These are phyloP conservation scores for Ramichloridium luteum DNA, from an alignment of 2,329 filamentous ascomycete genomes.

Conservation along the genomic window DNA sequence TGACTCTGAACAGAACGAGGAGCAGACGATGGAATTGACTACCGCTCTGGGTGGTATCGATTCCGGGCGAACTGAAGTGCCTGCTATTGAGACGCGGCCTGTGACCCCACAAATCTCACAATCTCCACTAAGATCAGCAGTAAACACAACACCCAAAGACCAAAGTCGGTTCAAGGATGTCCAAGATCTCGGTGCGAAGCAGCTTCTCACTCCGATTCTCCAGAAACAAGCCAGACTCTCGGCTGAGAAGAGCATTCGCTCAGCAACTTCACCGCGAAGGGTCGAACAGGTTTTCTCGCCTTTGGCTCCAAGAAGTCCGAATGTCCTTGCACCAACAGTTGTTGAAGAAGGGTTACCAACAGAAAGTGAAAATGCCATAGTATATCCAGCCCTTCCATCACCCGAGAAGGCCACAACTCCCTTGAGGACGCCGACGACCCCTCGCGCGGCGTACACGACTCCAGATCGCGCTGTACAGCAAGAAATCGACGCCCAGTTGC, in stretches of 20 bases:
- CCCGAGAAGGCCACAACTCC: not conserved
- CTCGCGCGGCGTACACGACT: not conserved
- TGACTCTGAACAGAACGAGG: slow-evolving; percentile 31
- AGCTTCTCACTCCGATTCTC: slow-evolving; percentile 24
- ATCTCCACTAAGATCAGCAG: slow-evolving; percentile 38
- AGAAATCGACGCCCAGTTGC: slow-evolving; percentile 11
- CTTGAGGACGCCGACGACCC: not conserved
- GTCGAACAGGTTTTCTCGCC: no score
- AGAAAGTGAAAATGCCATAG: not conserved
- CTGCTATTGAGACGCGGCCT: slow-evolving; percentile 6
- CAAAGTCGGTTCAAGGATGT: slow-evolving; percentile 45
- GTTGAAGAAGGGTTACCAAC: not conserved
- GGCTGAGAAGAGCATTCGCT: slow-evolving; percentile 12
- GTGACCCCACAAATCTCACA: slow-evolving; percentile 25
- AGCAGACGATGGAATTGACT: slow-evolving; percentile 42
- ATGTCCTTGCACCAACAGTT: not conserved
- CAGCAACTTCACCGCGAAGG: not conserved
- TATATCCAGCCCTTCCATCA: not conserved
- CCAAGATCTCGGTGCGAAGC: slow-evolving; percentile 28
- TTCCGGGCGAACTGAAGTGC: no score
- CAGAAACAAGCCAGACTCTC: slow-evolving; percentile 20
- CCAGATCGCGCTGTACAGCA: slow-evolving; percentile 1
- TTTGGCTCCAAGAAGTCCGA: not conserved
- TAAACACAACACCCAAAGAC: slow-evolving; percentile 44
- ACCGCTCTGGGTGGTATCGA: slow-evolving; percentile 35